Base-by-base conservation (phyloP, 1,284 basidiomycete species). In the Ceratobasidium sp. region DNA sequence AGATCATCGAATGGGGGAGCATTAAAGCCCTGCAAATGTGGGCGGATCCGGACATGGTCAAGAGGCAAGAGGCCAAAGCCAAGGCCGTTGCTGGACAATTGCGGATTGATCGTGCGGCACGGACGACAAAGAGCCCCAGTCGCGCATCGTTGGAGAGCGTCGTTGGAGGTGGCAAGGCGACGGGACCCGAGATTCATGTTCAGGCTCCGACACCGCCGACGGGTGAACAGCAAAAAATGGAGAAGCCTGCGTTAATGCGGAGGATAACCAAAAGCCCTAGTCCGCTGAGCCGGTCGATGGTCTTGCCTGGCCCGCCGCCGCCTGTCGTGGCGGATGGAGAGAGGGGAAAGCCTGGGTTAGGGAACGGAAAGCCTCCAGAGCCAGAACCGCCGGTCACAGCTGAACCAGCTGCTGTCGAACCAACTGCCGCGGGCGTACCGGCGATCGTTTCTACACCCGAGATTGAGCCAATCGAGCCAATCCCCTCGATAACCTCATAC, bases 1-100 rank as follows among this genome's bases (percentile, higher is more conserved):
- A 99, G 83, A 96, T 99, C 75, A 92, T 97, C 72, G 97, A 99
- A 78, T 99, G 97, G 97, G 96, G 91, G 0, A 91, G 90, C 0
- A 92, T 93, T 80, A 93, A 93, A 77, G 91, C 91, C 5, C 76
- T 93, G 69, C 91, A 93, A 76, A 92, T 92, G 89, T 93, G 91
- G 88, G 91, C 91, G 13, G 91, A 92, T 68, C 70, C 72, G 13
- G 72, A 73, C 25, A 57, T 55, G 54, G 68, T 71, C 25, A 50
- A 55, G 29, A 7, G 38, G 3, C 71, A 72, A 34, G 65, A 70
- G n/a, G 69, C 69, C 10, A 72, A 70, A 60, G 65, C 56, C 38
- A 68, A 62, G 20, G 38, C 50, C 8, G 47, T 72, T 34, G 71
- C 71, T 6, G 47, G 69, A 3, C 64, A 68, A 17, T 65, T 72